phyloP scores from a whole-genome alignment of 805 yeast genomes.

The Kazachstania psychrophila region DNA sequence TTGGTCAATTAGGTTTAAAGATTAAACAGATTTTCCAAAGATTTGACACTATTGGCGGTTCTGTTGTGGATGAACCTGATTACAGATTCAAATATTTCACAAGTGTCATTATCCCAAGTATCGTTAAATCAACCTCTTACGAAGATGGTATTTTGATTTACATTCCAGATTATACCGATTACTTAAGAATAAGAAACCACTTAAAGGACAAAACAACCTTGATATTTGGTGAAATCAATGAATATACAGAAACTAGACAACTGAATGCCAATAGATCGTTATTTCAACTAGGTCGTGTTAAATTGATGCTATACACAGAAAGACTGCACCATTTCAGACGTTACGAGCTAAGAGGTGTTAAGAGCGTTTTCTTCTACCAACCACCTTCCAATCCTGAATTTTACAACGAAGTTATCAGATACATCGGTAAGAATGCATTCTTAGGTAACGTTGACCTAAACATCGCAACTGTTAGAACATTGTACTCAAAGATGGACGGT shows the following conservation, averaged over 20 bases:
- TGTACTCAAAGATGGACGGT: constrained; percentile 76
- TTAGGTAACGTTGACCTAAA: constrained; percentile 46
- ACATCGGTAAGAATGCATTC: constrained; percentile 50
- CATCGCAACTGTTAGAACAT: constrained; percentile 46
- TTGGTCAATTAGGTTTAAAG: constrained; percentile 56
- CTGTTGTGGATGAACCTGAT: constrained; percentile 64
- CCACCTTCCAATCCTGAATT: constrained; percentile 79
- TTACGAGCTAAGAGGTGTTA: constrained; percentile 76
- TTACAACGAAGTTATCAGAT: constrained; percentile 65
- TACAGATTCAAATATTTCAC: constrained; percentile 75
- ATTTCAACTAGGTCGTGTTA: constrained; percentile 53
- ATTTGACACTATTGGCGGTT: constrained; percentile 41
- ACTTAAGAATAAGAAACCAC: constrained; percentile 65
- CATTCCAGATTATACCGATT: constrained; percentile 83
- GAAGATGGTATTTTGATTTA: constrained; percentile 72
- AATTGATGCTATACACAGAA: constrained; percentile 81
- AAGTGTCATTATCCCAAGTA: constrained; percentile 63
- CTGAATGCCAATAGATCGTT: constrained; percentile 59
- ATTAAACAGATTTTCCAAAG: constrained; percentile 65
- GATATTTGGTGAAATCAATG: constrained; percentile 66
- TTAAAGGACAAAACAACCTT: constrained; percentile 46
- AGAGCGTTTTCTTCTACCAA: constrained; percentile 71
- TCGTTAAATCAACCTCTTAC: constrained; percentile 47
- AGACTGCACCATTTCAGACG: constrained; percentile 89
- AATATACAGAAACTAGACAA: constrained; percentile 68